These are phyloP conservation scores for Choanephora cucurbitarum DNA, from an alignment of 371 early-diverging fungal species.

Conservation along the genomic window DNA sequence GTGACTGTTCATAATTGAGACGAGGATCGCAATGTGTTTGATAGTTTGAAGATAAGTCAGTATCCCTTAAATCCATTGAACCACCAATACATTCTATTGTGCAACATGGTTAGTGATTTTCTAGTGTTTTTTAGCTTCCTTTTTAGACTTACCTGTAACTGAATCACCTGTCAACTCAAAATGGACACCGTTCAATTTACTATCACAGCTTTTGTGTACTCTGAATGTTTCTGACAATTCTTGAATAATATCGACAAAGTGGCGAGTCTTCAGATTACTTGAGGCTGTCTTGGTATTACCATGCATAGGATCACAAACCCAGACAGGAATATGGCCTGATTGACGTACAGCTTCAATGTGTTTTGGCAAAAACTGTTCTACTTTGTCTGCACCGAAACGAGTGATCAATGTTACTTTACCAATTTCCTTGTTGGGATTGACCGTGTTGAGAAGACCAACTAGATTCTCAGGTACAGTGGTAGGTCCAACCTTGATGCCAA, in stretches of 20 bases:
- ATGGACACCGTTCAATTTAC: constrained; percentile 92
- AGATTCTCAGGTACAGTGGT: constrained; percentile 86
- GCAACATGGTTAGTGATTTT: not conserved
- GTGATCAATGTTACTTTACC: constrained; percentile 96
- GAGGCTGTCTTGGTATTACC: constrained; percentile 91
- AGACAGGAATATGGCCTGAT: constrained; percentile 88
- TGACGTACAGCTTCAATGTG: constrained; percentile 89
- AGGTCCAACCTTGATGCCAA: constrained; percentile 96
- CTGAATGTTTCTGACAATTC: constrained; percentile 83
- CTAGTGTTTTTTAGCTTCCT: too few species aligned
- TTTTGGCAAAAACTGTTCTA: constrained; percentile 78
- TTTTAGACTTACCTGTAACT: constrained; percentile 59
- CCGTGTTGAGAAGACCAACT: constrained; percentile 74
- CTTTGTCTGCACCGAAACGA: constrained; percentile 88
- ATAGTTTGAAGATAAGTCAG: constrained; percentile 85
- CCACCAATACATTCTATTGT: constrained; percentile 91
- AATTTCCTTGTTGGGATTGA: constrained; percentile 84
- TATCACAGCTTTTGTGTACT: constrained; percentile 75
- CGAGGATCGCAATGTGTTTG: constrained; percentile 95
- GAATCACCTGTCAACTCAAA: constrained; percentile 95
- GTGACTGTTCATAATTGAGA: constrained; percentile 93
- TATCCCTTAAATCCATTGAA: constrained; percentile 85
- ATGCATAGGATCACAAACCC: constrained; percentile 98
- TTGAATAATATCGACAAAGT: constrained; percentile 79
- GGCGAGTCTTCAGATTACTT: constrained; percentile 86